Conservation (phyloP, 176 grass and related monocot species). For the Calamus simplicifolius region DNA sequence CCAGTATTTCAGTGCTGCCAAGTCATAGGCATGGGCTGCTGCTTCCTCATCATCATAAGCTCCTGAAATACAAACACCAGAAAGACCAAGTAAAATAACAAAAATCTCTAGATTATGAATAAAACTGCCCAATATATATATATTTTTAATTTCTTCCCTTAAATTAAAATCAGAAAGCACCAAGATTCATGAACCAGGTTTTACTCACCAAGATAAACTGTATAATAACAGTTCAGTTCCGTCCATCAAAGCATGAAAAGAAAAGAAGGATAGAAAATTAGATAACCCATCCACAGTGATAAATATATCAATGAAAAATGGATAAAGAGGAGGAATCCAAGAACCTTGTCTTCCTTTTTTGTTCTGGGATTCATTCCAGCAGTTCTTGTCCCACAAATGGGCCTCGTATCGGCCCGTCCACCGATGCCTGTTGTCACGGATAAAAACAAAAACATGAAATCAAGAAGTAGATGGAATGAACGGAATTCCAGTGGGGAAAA, state of each 20-base stretch:
- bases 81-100: no score
- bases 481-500: no score
- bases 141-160: no score
- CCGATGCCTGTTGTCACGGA: conserved; percentile 39
- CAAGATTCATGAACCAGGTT: neutral
- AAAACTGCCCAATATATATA: no score
- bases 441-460: no score
- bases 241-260: conserved; percentile 8
- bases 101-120: no score
- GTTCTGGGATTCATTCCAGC: conserved; percentile 90
- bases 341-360: conserved; percentile 96
- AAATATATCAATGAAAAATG: neutral
- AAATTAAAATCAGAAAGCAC: no score
- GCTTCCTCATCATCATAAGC: conserved; percentile 88
- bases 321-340: neutral
- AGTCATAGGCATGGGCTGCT: conserved; percentile 72
- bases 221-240: neutral
- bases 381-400: conserved; percentile 94
- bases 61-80: conserved; percentile 22
- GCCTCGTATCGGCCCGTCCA: conserved; percentile 95
- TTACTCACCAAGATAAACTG: conserved; percentile 95
- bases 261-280: neutral
- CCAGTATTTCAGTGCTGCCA: conserved; percentile 98
- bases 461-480: no score
- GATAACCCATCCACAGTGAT: neutral